Conservation (phyloP, 306 rosid species). For the Acacia acuminata region DNA sequence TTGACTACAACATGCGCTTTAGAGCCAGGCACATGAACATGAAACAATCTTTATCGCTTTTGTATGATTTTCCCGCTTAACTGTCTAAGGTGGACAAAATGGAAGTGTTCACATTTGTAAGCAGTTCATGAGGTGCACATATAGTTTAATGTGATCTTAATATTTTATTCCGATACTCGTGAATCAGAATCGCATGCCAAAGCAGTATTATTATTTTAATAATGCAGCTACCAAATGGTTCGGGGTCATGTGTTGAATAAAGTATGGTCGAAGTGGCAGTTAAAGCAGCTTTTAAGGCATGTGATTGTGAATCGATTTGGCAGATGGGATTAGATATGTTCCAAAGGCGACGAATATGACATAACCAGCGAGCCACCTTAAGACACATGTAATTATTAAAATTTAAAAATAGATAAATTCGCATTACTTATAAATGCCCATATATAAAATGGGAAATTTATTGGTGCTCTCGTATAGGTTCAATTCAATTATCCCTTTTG, state of each 20-base stretch:
- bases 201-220: not conserved
- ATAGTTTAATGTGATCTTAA: conserved; percentile 1
- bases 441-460: not conserved
- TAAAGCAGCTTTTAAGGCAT: conserved; percentile 36
- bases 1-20: not conserved
- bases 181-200: conserved; percentile 25
- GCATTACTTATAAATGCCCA: not conserved
- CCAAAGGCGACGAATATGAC: not conserved
- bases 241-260: conserved; percentile 14
- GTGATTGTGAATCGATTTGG: conserved; percentile 36
- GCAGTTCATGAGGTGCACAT: not conserved
- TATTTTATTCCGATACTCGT: conserved; percentile 23
- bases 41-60: not conserved
- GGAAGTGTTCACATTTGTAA: conserved; percentile 15
- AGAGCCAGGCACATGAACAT: not conserved
- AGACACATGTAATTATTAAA: not conserved
- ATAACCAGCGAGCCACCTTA: not conserved
- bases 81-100: conserved; percentile 9
- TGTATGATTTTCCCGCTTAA: not conserved
- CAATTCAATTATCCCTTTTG: not conserved
- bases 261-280: conserved; percentile 34
- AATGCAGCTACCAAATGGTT: conserved; percentile 22
- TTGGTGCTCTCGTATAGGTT: not conserved
- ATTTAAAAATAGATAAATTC: not conserved
- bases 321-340: not conserved